phyloP scores from a whole-genome alignment of 2,329 filamentous ascomycete species.

The Aspergillus amoenus region DNA sequence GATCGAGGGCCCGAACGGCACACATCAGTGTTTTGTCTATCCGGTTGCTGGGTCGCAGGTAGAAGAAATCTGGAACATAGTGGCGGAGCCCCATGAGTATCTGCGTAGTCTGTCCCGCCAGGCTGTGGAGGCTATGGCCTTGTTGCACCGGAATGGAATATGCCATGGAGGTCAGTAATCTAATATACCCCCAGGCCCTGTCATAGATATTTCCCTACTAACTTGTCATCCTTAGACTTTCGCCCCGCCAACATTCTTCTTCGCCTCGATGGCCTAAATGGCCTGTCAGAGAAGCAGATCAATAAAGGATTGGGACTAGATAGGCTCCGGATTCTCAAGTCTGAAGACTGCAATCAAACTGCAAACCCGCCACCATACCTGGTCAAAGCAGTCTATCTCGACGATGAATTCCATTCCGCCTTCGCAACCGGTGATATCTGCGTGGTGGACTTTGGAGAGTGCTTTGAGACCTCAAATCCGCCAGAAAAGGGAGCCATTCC shows the following conservation, averaged over 20 bases:
- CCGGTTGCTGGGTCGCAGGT: neutral
- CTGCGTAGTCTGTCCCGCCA: neutral
- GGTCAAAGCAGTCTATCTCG: neutral
- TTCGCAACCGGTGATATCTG: neutral
- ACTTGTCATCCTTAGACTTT: neutral
- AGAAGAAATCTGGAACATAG: neutral
- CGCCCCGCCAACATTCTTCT: neutral
- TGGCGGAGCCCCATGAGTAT: neutral
- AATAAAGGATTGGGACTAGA: neutral
- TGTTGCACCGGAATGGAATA: neutral
- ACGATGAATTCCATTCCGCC: too few relatives aligned
- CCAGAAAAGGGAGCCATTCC: neutral
- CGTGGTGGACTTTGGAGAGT: neutral
- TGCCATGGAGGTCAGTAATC: slow-evolving; percentile 1
- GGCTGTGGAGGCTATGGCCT: neutral
- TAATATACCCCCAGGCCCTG: too few relatives aligned
- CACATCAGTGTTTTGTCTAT: neutral
- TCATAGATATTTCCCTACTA: neutral
- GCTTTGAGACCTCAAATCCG: neutral
- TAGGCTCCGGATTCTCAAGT: neutral
- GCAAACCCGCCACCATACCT: neutral
- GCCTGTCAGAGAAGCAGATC: neutral
- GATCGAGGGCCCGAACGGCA: neutral
- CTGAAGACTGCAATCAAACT: neutral
- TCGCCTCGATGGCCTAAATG: neutral